Conservation (phyloP, 176 grass and related monocot genomes). For the Puya raimondii region DNA sequence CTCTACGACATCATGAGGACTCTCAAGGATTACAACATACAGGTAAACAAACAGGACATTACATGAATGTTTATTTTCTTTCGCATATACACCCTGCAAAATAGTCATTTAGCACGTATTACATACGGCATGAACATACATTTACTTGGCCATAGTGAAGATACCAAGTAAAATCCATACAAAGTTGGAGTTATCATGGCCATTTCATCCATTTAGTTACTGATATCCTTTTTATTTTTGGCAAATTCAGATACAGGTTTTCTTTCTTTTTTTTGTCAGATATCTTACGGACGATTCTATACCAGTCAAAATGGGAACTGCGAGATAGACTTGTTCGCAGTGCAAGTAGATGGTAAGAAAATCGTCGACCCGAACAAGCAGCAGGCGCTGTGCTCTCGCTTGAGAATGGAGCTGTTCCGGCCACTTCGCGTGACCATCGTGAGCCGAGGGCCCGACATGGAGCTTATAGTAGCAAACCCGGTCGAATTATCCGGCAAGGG, state of each 20-base stretch:
- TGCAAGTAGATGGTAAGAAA: slow-evolving; percentile 66
- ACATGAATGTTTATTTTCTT: too few relatives aligned
- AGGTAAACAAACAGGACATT: slow-evolving; percentile 36
- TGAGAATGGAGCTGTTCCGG: slow-evolving; percentile 42
- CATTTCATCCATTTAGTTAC: neutral
- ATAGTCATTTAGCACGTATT: too few relatives aligned
- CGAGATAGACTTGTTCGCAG: slow-evolving; percentile 67
- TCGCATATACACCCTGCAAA: too few relatives aligned
- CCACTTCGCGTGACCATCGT: slow-evolving; percentile 45
- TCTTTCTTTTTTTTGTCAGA: slow-evolving; percentile 12
- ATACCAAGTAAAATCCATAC: too few relatives aligned
- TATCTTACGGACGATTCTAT: slow-evolving; percentile 71
- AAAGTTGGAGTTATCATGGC: neutral
- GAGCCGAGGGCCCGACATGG: slow-evolving; percentile 59
- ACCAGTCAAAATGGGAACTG: slow-evolving; percentile 44
- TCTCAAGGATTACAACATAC: slow-evolving; percentile 74
- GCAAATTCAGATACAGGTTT: neutral
- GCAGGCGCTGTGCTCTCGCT: slow-evolving; percentile 27
- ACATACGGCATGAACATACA: too few relatives aligned
- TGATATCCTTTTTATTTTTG: neutral
- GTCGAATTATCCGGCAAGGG: slow-evolving; percentile 69
- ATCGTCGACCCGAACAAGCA: slow-evolving; percentile 54
- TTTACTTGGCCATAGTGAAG: too few relatives aligned
- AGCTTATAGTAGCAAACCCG: slow-evolving; percentile 71
- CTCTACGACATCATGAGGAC: slow-evolving; percentile 83